Conservation (phyloP, 176 grass and related monocot species). For the Cenchrus purpureus region DNA sequence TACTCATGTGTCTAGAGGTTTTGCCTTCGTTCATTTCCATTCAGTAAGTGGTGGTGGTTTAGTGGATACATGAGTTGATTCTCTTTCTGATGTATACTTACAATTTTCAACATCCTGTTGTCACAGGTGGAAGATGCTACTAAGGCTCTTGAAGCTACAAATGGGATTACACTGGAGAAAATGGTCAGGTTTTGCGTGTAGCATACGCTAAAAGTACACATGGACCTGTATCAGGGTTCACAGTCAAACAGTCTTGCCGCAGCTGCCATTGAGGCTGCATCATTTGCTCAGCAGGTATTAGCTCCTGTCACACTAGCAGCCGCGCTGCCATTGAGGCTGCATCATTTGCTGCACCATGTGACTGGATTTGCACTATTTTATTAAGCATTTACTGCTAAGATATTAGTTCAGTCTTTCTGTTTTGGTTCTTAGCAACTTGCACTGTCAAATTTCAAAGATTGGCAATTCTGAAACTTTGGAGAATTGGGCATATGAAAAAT, state of each 20-base stretch:
- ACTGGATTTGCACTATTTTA: no score
- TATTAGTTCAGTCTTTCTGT: neutral
- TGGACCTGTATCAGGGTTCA: conserved; percentile 66
- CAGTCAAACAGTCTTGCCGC: conserved; percentile 89
- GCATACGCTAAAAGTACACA: conserved; percentile 97
- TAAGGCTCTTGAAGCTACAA: conserved; percentile 97
- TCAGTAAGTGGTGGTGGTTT: conserved; percentile 61
- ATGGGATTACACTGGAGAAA: conserved; percentile 88
- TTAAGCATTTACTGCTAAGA: conserved; percentile 14
- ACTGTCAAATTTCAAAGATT: neutral
- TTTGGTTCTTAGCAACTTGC: neutral
- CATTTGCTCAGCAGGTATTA: conserved; percentile 96
- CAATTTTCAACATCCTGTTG: conserved; percentile 28
- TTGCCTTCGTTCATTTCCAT: conserved; percentile 98
- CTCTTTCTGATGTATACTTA: neutral
- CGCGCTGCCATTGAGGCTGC: no score
- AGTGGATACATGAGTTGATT: conserved; percentile 20
- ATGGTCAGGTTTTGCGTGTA: conserved; percentile 89
- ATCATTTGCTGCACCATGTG: no score
- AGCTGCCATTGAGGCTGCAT: conserved; percentile 98
- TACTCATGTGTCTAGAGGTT: conserved; percentile 98
- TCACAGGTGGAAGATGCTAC: conserved; percentile 94
- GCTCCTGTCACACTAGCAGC: conserved; percentile 11
- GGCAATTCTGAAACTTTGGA: neutral
- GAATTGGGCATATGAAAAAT: neutral